Percentiles rank a stretch among this genome's conserved stretches.
These are phyloP conservation scores for Spirogloea muscicola DNA, from an alignment of 139 green algal species.

Conservation along the genomic window DNA sequence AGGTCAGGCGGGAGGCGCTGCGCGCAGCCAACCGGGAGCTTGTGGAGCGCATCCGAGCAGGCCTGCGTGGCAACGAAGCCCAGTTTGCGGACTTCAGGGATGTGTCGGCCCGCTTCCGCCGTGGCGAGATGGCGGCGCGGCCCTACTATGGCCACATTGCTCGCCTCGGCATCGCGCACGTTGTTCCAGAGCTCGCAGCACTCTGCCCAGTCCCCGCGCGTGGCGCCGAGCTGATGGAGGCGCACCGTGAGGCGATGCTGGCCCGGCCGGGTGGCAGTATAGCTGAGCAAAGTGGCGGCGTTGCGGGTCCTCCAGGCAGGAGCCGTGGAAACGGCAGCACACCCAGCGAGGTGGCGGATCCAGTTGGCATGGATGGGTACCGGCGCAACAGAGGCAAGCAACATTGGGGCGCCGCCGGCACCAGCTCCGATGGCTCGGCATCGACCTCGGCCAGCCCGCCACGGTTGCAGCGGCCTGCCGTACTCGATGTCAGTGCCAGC, in stretches of 20 bases:
- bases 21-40: slow-evolving; percentile 26
- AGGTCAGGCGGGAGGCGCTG: slow-evolving; percentile 21
- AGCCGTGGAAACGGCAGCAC: neutral
- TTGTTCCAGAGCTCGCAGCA: slow-evolving; percentile 37
- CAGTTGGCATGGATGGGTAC: neutral
- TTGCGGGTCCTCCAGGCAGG: neutral
- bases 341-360: neutral
- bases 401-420: neutral
- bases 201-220: slow-evolving; percentile 35
- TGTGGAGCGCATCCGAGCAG: slow-evolving; percentile 19
- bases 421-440: neutral
- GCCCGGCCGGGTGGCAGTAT: neutral
- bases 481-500: too few species aligned
- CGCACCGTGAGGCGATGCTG: neutral
- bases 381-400: neutral
- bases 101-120: slow-evolving; percentile 14
- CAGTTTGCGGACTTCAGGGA: slow-evolving; percentile 44
- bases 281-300: neutral
- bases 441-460: neutral
- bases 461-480: neutral
- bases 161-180: slow-evolving; percentile 26
- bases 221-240: slow-evolving; percentile 20
- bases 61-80: slow-evolving; percentile 18
- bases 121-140: slow-evolving; percentile 1
- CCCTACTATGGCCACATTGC: slow-evolving; percentile 35